Evolutionary conservation across 2,329 filamentous ascomycete genomes (phyloP), one percentile per base, ranked within the genome.

Genomic region (Pseudogymnoascus verrucosus): DNA sequence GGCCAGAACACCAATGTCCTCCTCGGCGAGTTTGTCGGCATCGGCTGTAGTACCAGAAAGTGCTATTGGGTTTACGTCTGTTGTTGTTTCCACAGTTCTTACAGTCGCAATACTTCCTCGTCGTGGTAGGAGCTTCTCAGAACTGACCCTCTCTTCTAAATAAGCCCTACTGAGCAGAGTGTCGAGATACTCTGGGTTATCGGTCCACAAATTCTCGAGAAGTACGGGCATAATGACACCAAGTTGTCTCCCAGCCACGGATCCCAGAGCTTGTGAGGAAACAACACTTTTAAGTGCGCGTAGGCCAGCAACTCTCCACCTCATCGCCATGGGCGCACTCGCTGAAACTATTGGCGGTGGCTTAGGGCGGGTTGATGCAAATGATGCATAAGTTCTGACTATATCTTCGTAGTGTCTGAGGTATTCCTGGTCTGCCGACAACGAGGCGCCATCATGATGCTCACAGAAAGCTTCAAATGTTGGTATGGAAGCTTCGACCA

Each of bases 381-480:
- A 89, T 16, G 84, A 80, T 16, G 91, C 90, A 74, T 97, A 99
- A 57, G 86, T 83, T 47, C 82, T 82, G 23, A 98, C 88, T 62
- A 96, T 85, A 57, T 89, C 85, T 72, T 93, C 88, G 74, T 96
- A 98, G 68, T 93, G 88, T 61, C 79, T 83, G 36, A 93, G 83
- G 74, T 96, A 96, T 65, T 87, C 85, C 73, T 92, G 89, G 73
- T 98, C 93, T 65, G 90, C 92, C 28, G 92, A 87, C 63, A 98
- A 84, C 7, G 88, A 89, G 36, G 91, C 90, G 64, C 88, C 87
- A 72, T 98, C 93, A 75, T 96, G 91, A 77, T 96, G 84, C 65
- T 87, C 84, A 78, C 93, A 98, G 72, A 97, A 95, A 23, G 88
- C 88, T 71, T 93, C 87, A 73, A 96, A 97, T 3, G 91, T 91